Evolutionary conservation across 108 stramenopile species (phyloP).

Genomic region (Aurantiochytrium sp.): DNA sequence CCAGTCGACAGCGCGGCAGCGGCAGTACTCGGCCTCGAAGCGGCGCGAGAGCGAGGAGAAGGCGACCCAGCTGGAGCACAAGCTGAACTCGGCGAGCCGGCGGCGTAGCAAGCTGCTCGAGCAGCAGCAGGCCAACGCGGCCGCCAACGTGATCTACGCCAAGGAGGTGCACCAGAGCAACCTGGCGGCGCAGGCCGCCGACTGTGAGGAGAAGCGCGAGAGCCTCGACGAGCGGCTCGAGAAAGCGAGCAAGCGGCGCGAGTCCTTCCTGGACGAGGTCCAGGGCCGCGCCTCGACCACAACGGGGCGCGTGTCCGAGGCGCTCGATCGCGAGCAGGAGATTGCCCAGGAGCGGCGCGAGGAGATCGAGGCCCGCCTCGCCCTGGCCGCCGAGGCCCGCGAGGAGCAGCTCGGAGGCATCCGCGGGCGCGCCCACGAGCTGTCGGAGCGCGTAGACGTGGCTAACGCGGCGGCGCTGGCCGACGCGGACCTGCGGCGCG

Average conservation of each 20-base stretch:
- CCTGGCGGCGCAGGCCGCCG: background rate
- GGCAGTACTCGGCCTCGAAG: background rate
- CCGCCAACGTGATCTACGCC: slow-evolving; percentile 18
- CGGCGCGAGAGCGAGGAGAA: background rate
- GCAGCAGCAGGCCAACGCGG: background rate
- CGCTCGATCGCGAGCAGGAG: slow-evolving; percentile 23
- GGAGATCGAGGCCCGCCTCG: background rate
- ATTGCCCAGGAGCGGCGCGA: background rate
- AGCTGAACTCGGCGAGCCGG: background rate
- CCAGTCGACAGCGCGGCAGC: background rate
- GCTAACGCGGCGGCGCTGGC: background rate
- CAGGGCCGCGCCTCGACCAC: background rate
- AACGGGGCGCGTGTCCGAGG: background rate
- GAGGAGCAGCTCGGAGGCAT: background rate
- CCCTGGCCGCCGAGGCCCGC: background rate
- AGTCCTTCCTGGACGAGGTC: background rate
- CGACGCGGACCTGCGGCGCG: background rate
- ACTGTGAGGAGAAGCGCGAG: background rate
- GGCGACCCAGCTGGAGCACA: background rate
- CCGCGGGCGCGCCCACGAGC: background rate
- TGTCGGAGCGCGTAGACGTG: background rate
- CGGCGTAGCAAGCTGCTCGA: background rate
- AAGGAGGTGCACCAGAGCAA: background rate
- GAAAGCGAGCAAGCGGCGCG: background rate
- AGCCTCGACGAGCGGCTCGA: background rate